Evolutionary conservation across 139 green algal species (phyloP).

Genomic region (Picochlorum sp.): DNA sequence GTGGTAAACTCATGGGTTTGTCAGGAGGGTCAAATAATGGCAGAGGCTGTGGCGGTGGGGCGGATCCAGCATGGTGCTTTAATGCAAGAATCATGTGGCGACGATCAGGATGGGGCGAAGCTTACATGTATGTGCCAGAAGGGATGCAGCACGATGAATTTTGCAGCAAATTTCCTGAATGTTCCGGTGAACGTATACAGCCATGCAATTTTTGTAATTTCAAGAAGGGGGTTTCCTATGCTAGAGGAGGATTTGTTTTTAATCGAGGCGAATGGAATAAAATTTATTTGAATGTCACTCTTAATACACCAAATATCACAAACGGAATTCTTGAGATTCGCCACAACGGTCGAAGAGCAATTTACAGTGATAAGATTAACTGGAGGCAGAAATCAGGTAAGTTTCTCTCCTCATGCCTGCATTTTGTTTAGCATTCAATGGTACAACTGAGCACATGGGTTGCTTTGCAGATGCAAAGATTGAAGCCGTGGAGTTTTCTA

Average conservation of each 20-base stretch:
- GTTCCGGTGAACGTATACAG: neutral
- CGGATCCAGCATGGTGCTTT: conserved; percentile 4
- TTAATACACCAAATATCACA: neutral
- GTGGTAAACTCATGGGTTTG: neutral
- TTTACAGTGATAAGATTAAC: conserved; percentile 4
- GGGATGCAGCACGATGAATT: conserved; percentile 7
- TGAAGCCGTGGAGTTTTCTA: conserved; percentile 4
- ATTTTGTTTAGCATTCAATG: neutral
- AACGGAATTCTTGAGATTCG: conserved; percentile 6
- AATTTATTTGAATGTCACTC: neutral
- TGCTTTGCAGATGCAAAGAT: conserved; percentile 1
- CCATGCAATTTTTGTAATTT: conserved; percentile 6
- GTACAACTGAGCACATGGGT: too few species aligned
- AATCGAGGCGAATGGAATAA: conserved; percentile 4
- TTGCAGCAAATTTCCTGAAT: neutral
- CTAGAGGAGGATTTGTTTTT: conserved; percentile 2
- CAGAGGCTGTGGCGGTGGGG: conserved; percentile 4
- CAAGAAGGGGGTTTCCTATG: neutral
- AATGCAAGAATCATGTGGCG: conserved; percentile 12
- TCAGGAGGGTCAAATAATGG: neutral
- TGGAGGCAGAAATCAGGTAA: neutral
- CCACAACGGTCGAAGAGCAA: conserved; percentile 1
- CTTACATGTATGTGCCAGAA: conserved; percentile 12
- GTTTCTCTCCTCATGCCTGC: neutral
- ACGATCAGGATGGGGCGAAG: conserved; percentile 6